phyloP scores from a whole-genome alignment of 768 basidiomycete species.

The Paxillus rubicundulus region DNA sequence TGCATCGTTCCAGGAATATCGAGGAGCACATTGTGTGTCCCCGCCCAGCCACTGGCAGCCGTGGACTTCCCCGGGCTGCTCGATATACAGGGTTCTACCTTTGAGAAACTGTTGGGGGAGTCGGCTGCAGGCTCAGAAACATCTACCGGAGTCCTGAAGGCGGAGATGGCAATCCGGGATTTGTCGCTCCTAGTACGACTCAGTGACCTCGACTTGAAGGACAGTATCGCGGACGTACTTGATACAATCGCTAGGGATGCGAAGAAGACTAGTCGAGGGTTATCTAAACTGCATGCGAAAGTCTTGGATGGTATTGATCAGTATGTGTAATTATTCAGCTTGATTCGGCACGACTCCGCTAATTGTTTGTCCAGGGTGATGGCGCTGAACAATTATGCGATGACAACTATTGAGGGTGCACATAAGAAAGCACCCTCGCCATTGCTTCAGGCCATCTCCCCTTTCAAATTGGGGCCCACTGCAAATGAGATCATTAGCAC shows the following conservation, averaged over 20 bases:
- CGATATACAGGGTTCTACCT: constrained; percentile 56
- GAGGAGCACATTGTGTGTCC: constrained; percentile 43
- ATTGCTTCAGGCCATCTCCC: constrained; percentile 38
- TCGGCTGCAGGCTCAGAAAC: constrained; percentile 56
- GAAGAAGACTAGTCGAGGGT: constrained; percentile 52
- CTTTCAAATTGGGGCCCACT: constrained; percentile 35
- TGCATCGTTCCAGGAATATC: constrained; percentile 64
- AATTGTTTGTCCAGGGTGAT: constrained; percentile 48
- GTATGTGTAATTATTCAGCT: constrained; percentile 38
- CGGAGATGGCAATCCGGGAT: no score
- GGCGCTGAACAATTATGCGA: constrained; percentile 71
- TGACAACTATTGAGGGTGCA: constrained; percentile 50
- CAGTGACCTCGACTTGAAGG: constrained; percentile 61
- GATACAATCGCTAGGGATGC: constrained; percentile 58
- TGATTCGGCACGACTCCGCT: neutral
- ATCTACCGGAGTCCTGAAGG: constrained; percentile 68
- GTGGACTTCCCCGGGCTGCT: constrained; percentile 63
- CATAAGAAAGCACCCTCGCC: constrained; percentile 25
- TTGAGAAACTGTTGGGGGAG: constrained; percentile 62
- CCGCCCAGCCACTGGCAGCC: constrained; percentile 22
- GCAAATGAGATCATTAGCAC: constrained; percentile 45
- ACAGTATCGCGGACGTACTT: constrained; percentile 53
- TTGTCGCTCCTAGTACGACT: constrained; percentile 58
- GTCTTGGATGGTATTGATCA: constrained; percentile 74
- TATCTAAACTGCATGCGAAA: constrained; percentile 63